Evolutionary conservation across 495 filamentous ascomycete genomes (phyloP).

Genomic region (Chaetomium fimeti): DNA sequence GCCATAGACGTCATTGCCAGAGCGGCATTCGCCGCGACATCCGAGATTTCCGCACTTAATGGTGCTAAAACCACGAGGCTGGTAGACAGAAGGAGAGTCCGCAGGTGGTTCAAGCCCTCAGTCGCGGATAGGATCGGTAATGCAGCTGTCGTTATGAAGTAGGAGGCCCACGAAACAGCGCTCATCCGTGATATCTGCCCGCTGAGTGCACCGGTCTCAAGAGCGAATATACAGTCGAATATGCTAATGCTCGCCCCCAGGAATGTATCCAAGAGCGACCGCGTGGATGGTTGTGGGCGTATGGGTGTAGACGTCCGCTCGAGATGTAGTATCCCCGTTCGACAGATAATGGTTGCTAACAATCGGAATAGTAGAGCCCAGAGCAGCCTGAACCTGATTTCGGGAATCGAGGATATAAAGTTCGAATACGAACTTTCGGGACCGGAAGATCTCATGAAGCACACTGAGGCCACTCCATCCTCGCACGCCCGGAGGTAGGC

Average conservation of each 20-base stretch:
- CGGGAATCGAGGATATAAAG: not conserved
- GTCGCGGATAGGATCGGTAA: not conserved
- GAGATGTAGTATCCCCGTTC: not conserved
- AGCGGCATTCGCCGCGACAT: not conserved
- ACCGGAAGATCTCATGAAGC: not conserved
- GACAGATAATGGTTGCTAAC: not conserved
- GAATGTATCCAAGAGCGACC: too few relatives aligned
- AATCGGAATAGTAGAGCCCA: not conserved
- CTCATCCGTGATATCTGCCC: too few relatives aligned
- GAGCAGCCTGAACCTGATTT: not conserved
- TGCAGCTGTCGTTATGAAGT: too few relatives aligned
- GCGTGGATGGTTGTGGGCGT: too few relatives aligned
- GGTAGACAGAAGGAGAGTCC: not conserved
- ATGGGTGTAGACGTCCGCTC: too few relatives aligned
- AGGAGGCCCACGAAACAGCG: too few relatives aligned
- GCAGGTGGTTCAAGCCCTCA: not conserved
- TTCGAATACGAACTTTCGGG: not conserved
- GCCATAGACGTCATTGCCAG: not conserved
- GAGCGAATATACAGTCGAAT: too few relatives aligned
- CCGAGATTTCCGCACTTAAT: not conserved
- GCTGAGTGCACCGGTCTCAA: too few relatives aligned
- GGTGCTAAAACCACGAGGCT: not conserved
- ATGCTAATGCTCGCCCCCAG: too few relatives aligned
- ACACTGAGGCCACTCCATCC: not conserved
- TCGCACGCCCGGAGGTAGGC: too few relatives aligned